A percentile compares a stretch with the other conserved stretches of the same genome.
Evolutionary conservation across 1,284 basidiomycete genomes (phyloP).

Genomic region (Tilletia setariae): DNA sequence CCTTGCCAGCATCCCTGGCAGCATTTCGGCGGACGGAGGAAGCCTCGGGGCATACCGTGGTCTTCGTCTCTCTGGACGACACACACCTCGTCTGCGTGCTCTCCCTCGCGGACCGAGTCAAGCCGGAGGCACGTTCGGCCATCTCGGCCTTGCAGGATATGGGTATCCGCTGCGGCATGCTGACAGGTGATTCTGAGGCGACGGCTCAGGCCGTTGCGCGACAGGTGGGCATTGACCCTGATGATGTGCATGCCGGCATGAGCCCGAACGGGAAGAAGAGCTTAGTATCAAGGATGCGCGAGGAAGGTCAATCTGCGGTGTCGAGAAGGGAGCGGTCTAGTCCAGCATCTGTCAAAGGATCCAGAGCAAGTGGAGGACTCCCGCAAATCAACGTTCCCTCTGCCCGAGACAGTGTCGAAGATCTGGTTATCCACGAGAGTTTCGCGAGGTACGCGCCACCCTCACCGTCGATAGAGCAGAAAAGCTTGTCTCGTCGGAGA

Average conservation of each 20-base stretch:
- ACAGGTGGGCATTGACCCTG: conserved; percentile 36
- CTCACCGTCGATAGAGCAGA: neutral
- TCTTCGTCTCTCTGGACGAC: conserved; percentile 44
- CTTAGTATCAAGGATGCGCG: conserved; percentile 25
- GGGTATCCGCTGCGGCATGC: conserved; percentile 47
- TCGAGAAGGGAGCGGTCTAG: neutral
- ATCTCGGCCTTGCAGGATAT: conserved; percentile 38
- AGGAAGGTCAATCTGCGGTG: neutral
- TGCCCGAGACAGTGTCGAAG: neutral
- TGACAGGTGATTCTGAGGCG: conserved; percentile 47
- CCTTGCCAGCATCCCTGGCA: neutral
- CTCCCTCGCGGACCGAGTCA: conserved; percentile 47
- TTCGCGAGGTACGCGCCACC: neutral
- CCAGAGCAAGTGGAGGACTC: neutral
- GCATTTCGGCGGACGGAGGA: conserved; percentile 28
- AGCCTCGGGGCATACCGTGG: conserved; percentile 40
- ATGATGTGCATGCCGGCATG: conserved; percentile 48
- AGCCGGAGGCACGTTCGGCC: conserved; percentile 41
- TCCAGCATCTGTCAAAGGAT: neutral
- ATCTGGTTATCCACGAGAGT: neutral
- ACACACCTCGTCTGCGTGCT: conserved; percentile 30
- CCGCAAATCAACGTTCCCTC: neutral
- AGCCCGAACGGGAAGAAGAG: conserved; percentile 49
- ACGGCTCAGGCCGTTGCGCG: conserved; percentile 46
- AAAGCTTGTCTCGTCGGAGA: neutral